Percentiles rank a stretch among this genome's conserved stretches.
Conservation (phyloP, 805 yeast genomes). For the Teunomyces funiuensis region DNA sequence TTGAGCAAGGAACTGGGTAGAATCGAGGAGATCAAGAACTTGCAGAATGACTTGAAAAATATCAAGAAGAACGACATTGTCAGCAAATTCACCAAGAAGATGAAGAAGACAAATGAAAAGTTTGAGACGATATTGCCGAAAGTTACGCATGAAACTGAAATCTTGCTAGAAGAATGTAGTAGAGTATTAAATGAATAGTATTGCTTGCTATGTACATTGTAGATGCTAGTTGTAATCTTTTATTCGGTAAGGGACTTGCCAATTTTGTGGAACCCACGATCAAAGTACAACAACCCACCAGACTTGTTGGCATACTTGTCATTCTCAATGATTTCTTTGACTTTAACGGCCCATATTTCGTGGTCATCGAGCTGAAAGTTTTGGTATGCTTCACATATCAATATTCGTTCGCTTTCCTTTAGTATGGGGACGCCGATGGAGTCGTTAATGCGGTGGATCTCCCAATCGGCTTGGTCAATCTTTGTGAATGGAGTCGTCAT, state of each 20-base stretch:
- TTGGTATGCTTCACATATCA: slow-evolving; percentile 58
- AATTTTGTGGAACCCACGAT: slow-evolving; percentile 56
- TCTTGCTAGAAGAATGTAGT: slow-evolving; percentile 10
- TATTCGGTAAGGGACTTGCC: slow-evolving; percentile 28
- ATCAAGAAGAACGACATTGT: slow-evolving; percentile 27
- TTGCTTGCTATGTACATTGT: slow-evolving; percentile 2
- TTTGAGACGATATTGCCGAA: slow-evolving; percentile 36
- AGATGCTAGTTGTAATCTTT: not conserved
- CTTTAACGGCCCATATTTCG: slow-evolving; percentile 87
- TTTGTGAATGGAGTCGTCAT: slow-evolving; percentile 57
- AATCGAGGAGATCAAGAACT: slow-evolving; percentile 24
- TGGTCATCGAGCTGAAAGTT: slow-evolving; percentile 73
- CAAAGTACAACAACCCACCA: slow-evolving; percentile 69
- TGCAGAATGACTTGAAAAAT: slow-evolving; percentile 25
- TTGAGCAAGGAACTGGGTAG: slow-evolving; percentile 22
- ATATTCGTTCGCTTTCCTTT: slow-evolving; percentile 54
- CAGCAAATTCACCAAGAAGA: slow-evolving; percentile 20
- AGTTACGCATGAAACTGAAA: slow-evolving; percentile 18
- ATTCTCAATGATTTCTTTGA: slow-evolving; percentile 51
- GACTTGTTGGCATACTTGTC: slow-evolving; percentile 18
- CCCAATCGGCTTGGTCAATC: slow-evolving; percentile 27
- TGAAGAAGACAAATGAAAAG: slow-evolving; percentile 31
- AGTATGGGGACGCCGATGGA: slow-evolving; percentile 53
- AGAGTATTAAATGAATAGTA: slow-evolving; percentile 9
- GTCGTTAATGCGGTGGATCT: slow-evolving; percentile 18